phyloP scores from a whole-genome alignment of 1,139 yeast genomes.

The Lodderomyces pseudojiufengensis region DNA sequence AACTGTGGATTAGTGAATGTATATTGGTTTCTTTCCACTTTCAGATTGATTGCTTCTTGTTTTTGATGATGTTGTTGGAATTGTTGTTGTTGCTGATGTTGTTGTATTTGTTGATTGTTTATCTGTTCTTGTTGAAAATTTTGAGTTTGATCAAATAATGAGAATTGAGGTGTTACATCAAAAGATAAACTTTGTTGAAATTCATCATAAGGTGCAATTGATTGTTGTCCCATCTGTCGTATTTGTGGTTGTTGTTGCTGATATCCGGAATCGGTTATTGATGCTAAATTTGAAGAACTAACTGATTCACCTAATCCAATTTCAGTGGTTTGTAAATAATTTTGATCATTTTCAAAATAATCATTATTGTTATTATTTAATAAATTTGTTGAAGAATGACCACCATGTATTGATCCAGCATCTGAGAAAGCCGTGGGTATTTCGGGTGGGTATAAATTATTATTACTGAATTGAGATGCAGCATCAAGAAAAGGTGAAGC shows the following conservation, averaged over 20 bases:
- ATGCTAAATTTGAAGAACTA: constrained; percentile 33
- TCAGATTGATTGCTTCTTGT: constrained; percentile 4
- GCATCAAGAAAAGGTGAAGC: constrained; percentile 42
- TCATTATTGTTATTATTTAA: constrained; percentile 8
- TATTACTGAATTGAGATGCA: constrained; percentile 27
- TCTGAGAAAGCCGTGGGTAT: constrained; percentile 15
- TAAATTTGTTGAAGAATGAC: constrained; percentile 8
- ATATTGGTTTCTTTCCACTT: constrained; percentile 4
- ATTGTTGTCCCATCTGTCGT: not conserved
- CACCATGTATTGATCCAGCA: constrained; percentile 12
- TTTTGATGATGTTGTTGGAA: constrained; percentile 1
- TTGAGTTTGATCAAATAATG: too few relatives aligned
- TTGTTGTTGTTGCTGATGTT: constrained; percentile 3
- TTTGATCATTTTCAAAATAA: constrained; percentile 19
- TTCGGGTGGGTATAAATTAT: constrained; percentile 14
- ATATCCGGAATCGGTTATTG: constrained; percentile 8
- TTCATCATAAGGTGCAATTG: not conserved
- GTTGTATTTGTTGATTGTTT: constrained; percentile 1
- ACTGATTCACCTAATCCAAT: constrained; percentile 42
- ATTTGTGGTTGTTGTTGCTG: constrained; percentile 4
- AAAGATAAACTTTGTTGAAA: not conserved
- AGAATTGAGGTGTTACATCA: not conserved
- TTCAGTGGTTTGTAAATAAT: constrained; percentile 17
- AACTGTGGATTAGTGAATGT: constrained; percentile 8
- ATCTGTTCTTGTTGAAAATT: too few relatives aligned